Evolutionary conservation across 768 basidiomycete species (phyloP).

Genomic region (Russula olivacea): DNA sequence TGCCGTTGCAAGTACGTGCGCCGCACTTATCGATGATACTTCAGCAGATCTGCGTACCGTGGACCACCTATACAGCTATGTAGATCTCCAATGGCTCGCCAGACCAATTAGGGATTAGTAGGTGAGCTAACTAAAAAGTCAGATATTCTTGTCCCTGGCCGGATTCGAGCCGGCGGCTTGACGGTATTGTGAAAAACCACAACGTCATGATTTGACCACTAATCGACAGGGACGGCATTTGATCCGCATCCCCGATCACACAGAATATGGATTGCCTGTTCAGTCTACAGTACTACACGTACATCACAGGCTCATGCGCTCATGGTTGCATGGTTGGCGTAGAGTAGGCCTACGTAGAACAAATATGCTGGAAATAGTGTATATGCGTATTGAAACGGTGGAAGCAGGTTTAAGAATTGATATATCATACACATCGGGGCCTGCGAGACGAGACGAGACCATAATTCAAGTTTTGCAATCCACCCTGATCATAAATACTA

Average conservation of each 20-base stretch:
- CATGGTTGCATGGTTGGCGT: neutral
- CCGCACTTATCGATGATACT: neutral
- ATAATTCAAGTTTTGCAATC: neutral
- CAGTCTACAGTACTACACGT: neutral
- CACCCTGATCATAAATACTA: neutral
- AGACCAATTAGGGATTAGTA: neutral
- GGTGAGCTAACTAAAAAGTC: neutral
- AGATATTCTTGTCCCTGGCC: slow-evolving; percentile 15
- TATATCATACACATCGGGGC: neutral
- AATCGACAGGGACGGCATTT: slow-evolving; percentile 17
- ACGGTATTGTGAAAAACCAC: slow-evolving; percentile 14
- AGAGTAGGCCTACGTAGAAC: neutral
- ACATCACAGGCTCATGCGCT: neutral
- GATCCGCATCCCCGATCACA: neutral
- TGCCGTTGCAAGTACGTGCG: neutral
- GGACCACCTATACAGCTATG: too few relatives aligned
- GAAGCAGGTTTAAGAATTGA: neutral
- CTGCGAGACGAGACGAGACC: neutral
- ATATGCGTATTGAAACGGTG: neutral
- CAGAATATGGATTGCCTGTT: neutral
- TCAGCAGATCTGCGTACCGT: neutral
- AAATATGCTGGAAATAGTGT: neutral
- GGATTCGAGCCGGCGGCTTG: slow-evolving; percentile 24
- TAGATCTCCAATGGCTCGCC: too few relatives aligned
- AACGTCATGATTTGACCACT: slow-evolving; percentile 25